Conservation (phyloP, 306 rosid species). For the Heteromeles arbutifolia region DNA sequence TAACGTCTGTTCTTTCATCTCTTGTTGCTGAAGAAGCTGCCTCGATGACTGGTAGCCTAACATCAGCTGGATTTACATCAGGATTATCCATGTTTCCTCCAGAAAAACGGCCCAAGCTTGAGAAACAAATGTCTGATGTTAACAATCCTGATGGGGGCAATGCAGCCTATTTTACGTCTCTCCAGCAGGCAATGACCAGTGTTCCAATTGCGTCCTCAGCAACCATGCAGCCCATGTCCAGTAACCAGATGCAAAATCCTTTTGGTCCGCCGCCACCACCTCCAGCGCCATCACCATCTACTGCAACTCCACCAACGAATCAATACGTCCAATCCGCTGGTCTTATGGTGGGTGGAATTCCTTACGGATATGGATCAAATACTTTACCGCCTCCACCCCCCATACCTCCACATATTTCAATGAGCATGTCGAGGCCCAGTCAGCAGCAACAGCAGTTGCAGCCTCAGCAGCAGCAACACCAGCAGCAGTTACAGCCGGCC, state of each 20-base stretch:
- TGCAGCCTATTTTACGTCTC: conserved; percentile 37
- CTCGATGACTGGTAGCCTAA: conserved; percentile 46
- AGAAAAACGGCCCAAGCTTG: conserved; percentile 74
- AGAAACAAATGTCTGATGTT: conserved; percentile 52
- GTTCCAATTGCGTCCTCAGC: conserved; percentile 33
- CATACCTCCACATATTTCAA: conserved; percentile 55
- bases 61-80: conserved; percentile 44
- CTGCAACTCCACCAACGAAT: conserved; percentile 38
- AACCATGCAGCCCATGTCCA: conserved; percentile 38
- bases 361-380: conserved; percentile 58
- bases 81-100: conserved; percentile 49
- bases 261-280: conserved; percentile 44
- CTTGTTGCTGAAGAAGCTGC: conserved; percentile 97
- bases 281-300: conserved; percentile 32
- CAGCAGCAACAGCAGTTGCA: conserved; percentile 37
- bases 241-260: conserved; percentile 45
- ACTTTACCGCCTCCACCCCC: conserved; percentile 77
- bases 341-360: conserved; percentile 46
- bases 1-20: conserved; percentile 77
- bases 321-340: conserved; percentile 65
- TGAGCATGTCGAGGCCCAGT: conserved; percentile 52
- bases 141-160: conserved; percentile 39
- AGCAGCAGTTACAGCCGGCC: conserved; percentile 44
- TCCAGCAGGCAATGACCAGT: conserved; percentile 35
- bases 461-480: conserved; percentile 39